These are phyloP conservation scores for Fistulinella staudtii DNA, from an alignment of 1,284 basidiomycete species.

Conservation along the genomic window DNA sequence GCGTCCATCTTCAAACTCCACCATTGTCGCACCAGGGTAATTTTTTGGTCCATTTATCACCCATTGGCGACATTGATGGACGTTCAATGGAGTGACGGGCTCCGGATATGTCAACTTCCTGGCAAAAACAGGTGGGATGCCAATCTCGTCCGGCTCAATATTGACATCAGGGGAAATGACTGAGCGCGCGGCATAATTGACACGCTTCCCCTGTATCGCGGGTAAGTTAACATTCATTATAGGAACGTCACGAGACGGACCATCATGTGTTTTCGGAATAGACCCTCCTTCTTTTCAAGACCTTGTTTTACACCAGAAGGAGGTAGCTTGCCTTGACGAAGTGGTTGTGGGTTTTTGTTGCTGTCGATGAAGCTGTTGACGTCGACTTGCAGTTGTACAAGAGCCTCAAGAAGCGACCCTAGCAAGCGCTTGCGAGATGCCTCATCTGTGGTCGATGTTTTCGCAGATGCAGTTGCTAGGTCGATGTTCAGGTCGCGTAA, in stretches of 20 bases:
- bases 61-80: constrained; percentile 84
- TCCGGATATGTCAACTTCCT: constrained; percentile 97
- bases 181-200: constrained; percentile 98
- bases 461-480: constrained; percentile 59
- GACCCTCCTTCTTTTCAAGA: constrained; percentile 97
- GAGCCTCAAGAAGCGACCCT: constrained; percentile 70
- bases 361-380: constrained; percentile 99
- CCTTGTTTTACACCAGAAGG: constrained; percentile 95
- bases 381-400: constrained; percentile 90
- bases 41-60: constrained; percentile 90
- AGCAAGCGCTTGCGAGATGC: constrained; percentile 58
- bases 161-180: constrained; percentile 99
- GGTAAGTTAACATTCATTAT: constrained; percentile 3
- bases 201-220: constrained; percentile 86
- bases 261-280: constrained; percentile 99
- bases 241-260: constrained; percentile 37
- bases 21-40: constrained; percentile 92
- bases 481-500: constrained; percentile 77
- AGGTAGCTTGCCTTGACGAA: constrained; percentile 88
- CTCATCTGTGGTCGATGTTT: constrained; percentile 56
- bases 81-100: constrained; percentile 91
- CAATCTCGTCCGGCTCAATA: constrained; percentile 99
- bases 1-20: constrained; percentile 93
- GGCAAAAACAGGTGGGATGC: constrained; percentile 96
- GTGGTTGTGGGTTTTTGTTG: constrained; percentile 86